These are phyloP conservation scores for Nigrospora oryzae DNA, from an alignment of 2,329 filamentous ascomycete species.

Conservation along the genomic window DNA sequence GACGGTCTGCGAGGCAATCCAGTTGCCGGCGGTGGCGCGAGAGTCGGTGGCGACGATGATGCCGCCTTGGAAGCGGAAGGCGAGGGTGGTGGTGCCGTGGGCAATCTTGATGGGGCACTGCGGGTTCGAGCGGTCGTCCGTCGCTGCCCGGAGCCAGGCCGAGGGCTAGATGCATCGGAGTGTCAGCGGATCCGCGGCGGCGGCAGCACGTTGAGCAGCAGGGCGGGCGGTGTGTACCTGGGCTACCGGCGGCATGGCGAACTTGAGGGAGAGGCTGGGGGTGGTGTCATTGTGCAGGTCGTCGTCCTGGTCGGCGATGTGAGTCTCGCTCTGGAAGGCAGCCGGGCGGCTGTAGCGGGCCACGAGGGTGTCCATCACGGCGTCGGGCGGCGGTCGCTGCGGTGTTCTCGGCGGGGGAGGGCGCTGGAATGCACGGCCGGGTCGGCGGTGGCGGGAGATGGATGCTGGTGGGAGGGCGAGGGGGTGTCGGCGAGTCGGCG, in stretches of 20 bases:
- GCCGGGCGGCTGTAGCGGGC: slow-evolving; percentile 80
- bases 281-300: slow-evolving; percentile 62
- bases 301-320: slow-evolving; percentile 64
- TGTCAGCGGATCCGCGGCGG: neutral
- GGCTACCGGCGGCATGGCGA: slow-evolving; percentile 87
- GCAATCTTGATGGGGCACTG: slow-evolving; percentile 98
- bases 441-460: too few relatives aligned
- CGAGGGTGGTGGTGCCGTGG: slow-evolving; percentile 95
- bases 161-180: slow-evolving; percentile 52
- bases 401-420: too few relatives aligned
- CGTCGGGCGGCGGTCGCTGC: neutral
- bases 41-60: slow-evolving; percentile 99
- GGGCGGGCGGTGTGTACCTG: slow-evolving; percentile 46
- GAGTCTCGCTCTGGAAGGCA: slow-evolving; percentile 62
- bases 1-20: slow-evolving; percentile 98
- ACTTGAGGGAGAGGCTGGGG: slow-evolving; percentile 80
- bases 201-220: too few relatives aligned
- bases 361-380: slow-evolving; percentile 82
- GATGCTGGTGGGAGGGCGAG: too few relatives aligned
- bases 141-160: slow-evolving; percentile 91
- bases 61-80: slow-evolving; percentile 95
- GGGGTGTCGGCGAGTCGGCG: too few relatives aligned
- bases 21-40: slow-evolving; percentile 92
- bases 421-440: too few relatives aligned
- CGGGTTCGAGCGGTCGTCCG: slow-evolving; percentile 94